These are phyloP conservation scores for Paraconiothyrium brasiliense DNA, from an alignment of 2,329 filamentous ascomycete genomes.

Conservation along the genomic window DNA sequence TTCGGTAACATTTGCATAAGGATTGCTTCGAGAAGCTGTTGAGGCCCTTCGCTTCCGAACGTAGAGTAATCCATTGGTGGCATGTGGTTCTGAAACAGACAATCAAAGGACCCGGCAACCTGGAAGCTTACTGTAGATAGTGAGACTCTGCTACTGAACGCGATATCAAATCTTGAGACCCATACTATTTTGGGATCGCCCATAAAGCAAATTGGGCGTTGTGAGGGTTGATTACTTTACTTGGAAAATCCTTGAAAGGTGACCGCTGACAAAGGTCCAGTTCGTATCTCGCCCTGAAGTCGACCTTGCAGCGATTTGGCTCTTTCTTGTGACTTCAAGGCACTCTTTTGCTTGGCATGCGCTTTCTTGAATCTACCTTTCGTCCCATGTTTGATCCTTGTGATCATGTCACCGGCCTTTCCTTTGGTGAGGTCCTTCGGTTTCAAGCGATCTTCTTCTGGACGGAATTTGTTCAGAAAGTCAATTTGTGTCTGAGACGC, in stretches of 20 bases:
- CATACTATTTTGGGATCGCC: background rate
- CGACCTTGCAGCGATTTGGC: slow-evolving; percentile 56
- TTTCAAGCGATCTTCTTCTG: slow-evolving; percentile 64
- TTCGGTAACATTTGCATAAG: slow-evolving; percentile 1
- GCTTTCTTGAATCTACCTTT: slow-evolving; percentile 62
- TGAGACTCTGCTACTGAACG: background rate
- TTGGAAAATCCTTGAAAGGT: slow-evolving; percentile 5
- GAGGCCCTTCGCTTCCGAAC: background rate
- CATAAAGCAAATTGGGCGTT: background rate
- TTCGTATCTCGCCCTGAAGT: slow-evolving; percentile 56
- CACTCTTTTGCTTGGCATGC: slow-evolving; percentile 40
- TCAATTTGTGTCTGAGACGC: slow-evolving; percentile 71
- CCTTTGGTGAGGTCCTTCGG: slow-evolving; percentile 75
- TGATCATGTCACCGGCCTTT: slow-evolving; percentile 88
- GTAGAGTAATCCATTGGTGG: background rate
- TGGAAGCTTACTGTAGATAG: background rate
- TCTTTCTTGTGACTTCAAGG: slow-evolving; percentile 53
- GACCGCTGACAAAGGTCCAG: slow-evolving; percentile 54
- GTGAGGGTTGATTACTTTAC: background rate
- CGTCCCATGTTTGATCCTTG: slow-evolving; percentile 86
- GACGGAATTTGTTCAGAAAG: slow-evolving; percentile 73
- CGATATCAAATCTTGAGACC: background rate
- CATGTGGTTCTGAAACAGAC: slow-evolving; percentile 9
- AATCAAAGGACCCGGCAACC: background rate
- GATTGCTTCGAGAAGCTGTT: slow-evolving; percentile 19